Conservation (phyloP, 257 asterid species). For the Solanum sejunctum region DNA sequence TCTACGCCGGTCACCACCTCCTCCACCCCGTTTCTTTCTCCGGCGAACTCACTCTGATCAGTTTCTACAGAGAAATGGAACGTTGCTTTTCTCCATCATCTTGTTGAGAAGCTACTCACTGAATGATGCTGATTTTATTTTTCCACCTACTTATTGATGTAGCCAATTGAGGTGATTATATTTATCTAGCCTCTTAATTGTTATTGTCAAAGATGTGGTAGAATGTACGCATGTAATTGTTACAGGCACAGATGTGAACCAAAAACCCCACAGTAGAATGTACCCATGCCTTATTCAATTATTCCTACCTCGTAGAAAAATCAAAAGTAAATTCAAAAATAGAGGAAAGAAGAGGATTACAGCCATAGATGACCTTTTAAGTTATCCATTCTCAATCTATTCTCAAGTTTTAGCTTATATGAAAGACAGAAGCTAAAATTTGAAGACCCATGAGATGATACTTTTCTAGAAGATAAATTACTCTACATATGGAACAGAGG, state of each 20-base stretch:
- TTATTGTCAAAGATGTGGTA: not conserved
- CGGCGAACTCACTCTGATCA: not conserved
- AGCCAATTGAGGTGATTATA: not conserved
- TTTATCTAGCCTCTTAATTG: not conserved
- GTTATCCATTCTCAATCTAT: not conserved
- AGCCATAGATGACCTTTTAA: not conserved
- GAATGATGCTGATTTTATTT: not conserved
- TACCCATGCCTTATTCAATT: too few species aligned
- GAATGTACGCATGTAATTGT: too few species aligned
- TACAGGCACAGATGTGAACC: not conserved
- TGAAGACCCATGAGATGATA: not conserved
- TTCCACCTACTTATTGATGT: not conserved
- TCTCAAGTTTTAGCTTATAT: not conserved
- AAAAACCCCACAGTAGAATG: not conserved
- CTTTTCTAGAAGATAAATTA: not conserved
- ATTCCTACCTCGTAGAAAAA: too few species aligned
- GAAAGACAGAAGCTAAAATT: not conserved
- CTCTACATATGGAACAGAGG: not conserved
- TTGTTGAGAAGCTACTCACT: not conserved
- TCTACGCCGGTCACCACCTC: not conserved
- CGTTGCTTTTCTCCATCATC: not conserved
- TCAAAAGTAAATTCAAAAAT: too few species aligned
- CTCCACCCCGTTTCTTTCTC: not conserved
- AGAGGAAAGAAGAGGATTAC: not conserved
- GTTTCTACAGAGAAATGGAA: not conserved